Evolutionary conservation across 2,329 filamentous ascomycete genomes (phyloP).

Genomic region (Incumbomyces lentus): DNA sequence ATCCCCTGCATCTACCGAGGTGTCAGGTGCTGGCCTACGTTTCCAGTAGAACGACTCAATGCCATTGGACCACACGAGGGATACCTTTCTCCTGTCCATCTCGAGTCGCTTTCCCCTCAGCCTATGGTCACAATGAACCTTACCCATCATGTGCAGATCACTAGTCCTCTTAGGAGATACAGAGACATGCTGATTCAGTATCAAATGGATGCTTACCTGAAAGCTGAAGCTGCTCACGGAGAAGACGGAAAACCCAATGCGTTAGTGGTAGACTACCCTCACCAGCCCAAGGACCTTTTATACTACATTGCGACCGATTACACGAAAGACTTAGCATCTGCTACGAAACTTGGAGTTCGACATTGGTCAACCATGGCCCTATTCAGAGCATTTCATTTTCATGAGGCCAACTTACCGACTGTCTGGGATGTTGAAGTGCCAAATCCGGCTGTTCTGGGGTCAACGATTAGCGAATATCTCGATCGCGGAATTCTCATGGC

Average conservation of each 20-base stretch:
- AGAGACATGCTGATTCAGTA: slow-evolving; percentile 52
- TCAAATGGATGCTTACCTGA: slow-evolving; percentile 53
- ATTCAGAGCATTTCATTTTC: slow-evolving; percentile 48
- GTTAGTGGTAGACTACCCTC: slow-evolving; percentile 35
- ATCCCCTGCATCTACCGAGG: slow-evolving; percentile 44
- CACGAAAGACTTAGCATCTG: slow-evolving; percentile 24
- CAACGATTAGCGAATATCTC: neutral
- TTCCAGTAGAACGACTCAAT: slow-evolving; percentile 29
- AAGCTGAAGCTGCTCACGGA: slow-evolving; percentile 38
- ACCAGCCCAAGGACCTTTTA: slow-evolving; percentile 38
- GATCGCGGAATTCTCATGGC: slow-evolving; percentile 7
- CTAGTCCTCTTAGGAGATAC: slow-evolving; percentile 52
- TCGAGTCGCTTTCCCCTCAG: slow-evolving; percentile 33
- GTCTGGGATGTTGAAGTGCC: slow-evolving; percentile 20
- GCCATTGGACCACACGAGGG: slow-evolving; percentile 24
- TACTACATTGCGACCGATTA: slow-evolving; percentile 35
- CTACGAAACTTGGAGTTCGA: slow-evolving; percentile 19
- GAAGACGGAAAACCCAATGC: slow-evolving; percentile 23
- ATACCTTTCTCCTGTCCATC: slow-evolving; percentile 23
- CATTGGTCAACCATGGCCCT: slow-evolving; percentile 45
- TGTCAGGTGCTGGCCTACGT: slow-evolving; percentile 24
- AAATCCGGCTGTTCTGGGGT: neutral
- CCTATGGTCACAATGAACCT: slow-evolving; percentile 43
- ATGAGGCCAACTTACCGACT: slow-evolving; percentile 41
- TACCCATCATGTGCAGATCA: slow-evolving; percentile 46